Evolutionary conservation across 371 early-diverging fungal species (phyloP).

Genomic region (Mucor indicus): DNA sequence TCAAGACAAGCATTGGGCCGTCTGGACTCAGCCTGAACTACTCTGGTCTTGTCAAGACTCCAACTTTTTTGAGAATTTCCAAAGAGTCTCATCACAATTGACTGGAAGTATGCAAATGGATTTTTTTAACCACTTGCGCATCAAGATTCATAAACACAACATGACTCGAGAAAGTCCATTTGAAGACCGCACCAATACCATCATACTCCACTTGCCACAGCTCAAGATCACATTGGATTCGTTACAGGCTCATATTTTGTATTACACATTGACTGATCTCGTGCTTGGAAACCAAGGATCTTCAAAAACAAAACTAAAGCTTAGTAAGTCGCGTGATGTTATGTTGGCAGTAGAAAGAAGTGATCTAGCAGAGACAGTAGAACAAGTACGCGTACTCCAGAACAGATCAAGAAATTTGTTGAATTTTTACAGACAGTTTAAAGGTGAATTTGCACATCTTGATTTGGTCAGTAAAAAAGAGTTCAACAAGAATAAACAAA

Average conservation of each 20-base stretch:
- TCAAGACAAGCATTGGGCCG: slow-evolving; percentile 63
- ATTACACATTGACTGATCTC: slow-evolving; percentile 64
- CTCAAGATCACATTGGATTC: slow-evolving; percentile 63
- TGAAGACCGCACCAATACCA: slow-evolving; percentile 46
- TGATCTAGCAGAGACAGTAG: slow-evolving; percentile 51
- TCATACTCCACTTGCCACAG: slow-evolving; percentile 59
- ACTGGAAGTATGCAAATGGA: slow-evolving; percentile 69
- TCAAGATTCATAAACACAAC: slow-evolving; percentile 22
- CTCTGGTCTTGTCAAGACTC: slow-evolving; percentile 36
- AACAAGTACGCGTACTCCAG: slow-evolving; percentile 58
- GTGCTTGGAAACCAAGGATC: slow-evolving; percentile 58
- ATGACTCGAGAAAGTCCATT: slow-evolving; percentile 18
- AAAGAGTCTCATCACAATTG: slow-evolving; percentile 63
- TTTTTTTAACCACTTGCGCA: slow-evolving; percentile 66
- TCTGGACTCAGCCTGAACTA: slow-evolving; percentile 86
- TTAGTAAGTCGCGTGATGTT: slow-evolving; percentile 66
- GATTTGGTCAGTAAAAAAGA: slow-evolving; percentile 7
- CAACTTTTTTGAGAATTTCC: slow-evolving; percentile 45
- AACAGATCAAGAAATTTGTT: slow-evolving; percentile 41
- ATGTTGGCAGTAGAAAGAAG: slow-evolving; percentile 68
- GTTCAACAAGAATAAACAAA: slow-evolving; percentile 12
- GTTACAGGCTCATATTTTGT: slow-evolving; percentile 57
- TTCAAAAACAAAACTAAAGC: slow-evolving; percentile 64
- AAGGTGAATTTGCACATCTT: slow-evolving; percentile 45
- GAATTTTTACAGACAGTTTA: slow-evolving; percentile 53